Evolutionary conservation across 2,329 filamentous ascomycete species (phyloP), one percentile per base, ranked within the genome.

Genomic region (Pseudocercospora musae): DNA sequence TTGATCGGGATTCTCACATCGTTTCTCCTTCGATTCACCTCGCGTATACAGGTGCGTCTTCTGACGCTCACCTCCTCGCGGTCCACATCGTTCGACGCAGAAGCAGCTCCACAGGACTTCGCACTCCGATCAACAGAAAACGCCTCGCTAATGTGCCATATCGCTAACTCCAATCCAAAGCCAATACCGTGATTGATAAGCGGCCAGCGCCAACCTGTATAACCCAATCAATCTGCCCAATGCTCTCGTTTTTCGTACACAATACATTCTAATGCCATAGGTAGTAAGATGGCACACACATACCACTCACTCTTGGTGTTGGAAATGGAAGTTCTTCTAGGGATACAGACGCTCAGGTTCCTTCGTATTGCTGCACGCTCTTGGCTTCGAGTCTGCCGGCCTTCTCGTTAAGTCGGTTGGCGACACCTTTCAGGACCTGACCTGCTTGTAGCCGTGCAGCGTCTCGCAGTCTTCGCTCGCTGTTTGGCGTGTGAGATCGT

Each of bases 381-480:
- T 62, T 54, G 1, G 65, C 58, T 54, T 69, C 65, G 15, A 69
- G 57, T 33, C 60, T 62, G 3, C 61, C 54, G 1, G 67, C 67
- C 7, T 59, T 66, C 37, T 67, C 65, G 37, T 66, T 66, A 20
- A 69, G 53, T 48, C 65, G 57, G 29, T 56, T 57, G 5, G 65
- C 61, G 15, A 67, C 54, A 13, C 67, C 65, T 37, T 66, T 67
- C 15, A 69, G 40, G 3, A 63, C 66, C 37, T 63, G 59, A 23
- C 65, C 64, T 15, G 67, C 65, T n/a, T 63, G 61, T 9, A 62
- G 59, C 15, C 63, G 57, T 3, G 67, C 65, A 23, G 64, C 62
- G 27, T 69, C 65, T 40, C 67, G 58, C 11, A 69, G 37, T 25
- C 67, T 57, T 63, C 67, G 59, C 54, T 62, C 63, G 23, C 63